A percentile compares a stretch with the other conserved stretches of the same genome.
Conservation (phyloP, 192 early-diverging fungal species). For the Radiomyces spectabilis region DNA sequence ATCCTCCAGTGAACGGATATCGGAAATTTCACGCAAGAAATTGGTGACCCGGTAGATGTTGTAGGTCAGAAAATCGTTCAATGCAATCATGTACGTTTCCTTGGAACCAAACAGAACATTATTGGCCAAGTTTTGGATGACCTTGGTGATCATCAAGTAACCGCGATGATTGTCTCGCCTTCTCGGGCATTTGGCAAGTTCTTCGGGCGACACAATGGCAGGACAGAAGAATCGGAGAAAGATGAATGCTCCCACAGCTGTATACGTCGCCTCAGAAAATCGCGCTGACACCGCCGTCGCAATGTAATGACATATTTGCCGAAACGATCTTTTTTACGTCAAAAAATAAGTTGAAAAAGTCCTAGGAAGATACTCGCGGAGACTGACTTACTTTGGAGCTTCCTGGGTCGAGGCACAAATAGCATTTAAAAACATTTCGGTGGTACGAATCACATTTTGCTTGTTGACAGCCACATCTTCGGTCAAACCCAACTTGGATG, state of each 20-base stretch:
- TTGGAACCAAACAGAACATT: slow-evolving; percentile 78
- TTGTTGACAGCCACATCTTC: slow-evolving; percentile 59
- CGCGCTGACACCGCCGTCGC: slow-evolving; percentile 48
- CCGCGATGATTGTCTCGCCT: slow-evolving; percentile 71
- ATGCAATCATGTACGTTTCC: slow-evolving; percentile 71
- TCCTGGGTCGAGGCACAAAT: slow-evolving; percentile 62
- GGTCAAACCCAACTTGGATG: not conserved
- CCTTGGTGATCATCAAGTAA: slow-evolving; percentile 71
- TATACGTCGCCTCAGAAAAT: slow-evolving; percentile 63
- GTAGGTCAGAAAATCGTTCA: slow-evolving; percentile 65
- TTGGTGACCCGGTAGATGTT: slow-evolving; percentile 56
- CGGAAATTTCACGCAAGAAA: slow-evolving; percentile 60
- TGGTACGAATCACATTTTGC: slow-evolving; percentile 66
- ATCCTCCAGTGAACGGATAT: not conserved
- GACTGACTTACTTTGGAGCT: slow-evolving; percentile 44
- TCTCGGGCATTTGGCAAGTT: too few species aligned
- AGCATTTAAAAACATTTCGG: slow-evolving; percentile 68
- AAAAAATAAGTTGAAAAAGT: not conserved
- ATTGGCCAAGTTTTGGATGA: slow-evolving; percentile 84
- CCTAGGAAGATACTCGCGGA: not conserved
- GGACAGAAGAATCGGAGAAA: slow-evolving; percentile 84
- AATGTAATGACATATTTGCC: slow-evolving; percentile 60
- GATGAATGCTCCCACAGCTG: slow-evolving; percentile 76
- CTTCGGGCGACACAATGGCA: slow-evolving; percentile 74
- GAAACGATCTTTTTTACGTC: slow-evolving; percentile 29